Evolutionary conservation across 352 stramenopile species (phyloP), one percentile per base, ranked within the genome.

Genomic region (Blastocystis sp.): DNA sequence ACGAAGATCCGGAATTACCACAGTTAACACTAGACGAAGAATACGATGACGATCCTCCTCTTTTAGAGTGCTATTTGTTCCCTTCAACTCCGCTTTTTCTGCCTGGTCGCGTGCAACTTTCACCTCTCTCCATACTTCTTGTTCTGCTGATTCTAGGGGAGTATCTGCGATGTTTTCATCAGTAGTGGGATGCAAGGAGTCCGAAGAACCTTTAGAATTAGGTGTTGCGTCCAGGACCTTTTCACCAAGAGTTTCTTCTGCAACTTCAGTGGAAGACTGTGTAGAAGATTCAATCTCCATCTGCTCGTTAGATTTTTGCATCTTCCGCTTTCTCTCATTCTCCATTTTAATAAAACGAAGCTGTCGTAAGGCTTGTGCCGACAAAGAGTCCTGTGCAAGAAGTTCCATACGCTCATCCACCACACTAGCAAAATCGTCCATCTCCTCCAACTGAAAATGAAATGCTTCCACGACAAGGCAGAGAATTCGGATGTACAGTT

Each of bases 401-500:
- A 69, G 50, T 34, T 63, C 45, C 50, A 84, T 68, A 20, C 26
- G 4, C 54, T 68, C 7, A 45, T 84, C 53, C 15, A 84, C 47
- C 47, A 66, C 73, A 23, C 43, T 4, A 20, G 26, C 41, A 23
- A 56, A 84, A 43, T 41, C 39, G 3, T 77, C 66, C 73, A 84
- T 23, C 11, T 64, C 39, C 50, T 66, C 50, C 53, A 84, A 11
- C 29, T 84, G 53, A 34, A 84, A 84, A 23, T 84, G 73, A 55
- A 84, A 84, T 11, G 45, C 8, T 29, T 47, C 39, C 47, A 84
- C 73, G 18, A 84, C 53, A 50, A 84, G 73, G 62, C 73, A 84
- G 53, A 84, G 50, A 29, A 84, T 84, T 43, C 73, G 73, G 20
- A 45, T 84, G 39, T 84, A 84, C 3, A 84, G 73, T 37, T 84